These are phyloP conservation scores for Blastobotrys indianensis DNA, from an alignment of 1,139 yeast species.

Conservation along the genomic window DNA sequence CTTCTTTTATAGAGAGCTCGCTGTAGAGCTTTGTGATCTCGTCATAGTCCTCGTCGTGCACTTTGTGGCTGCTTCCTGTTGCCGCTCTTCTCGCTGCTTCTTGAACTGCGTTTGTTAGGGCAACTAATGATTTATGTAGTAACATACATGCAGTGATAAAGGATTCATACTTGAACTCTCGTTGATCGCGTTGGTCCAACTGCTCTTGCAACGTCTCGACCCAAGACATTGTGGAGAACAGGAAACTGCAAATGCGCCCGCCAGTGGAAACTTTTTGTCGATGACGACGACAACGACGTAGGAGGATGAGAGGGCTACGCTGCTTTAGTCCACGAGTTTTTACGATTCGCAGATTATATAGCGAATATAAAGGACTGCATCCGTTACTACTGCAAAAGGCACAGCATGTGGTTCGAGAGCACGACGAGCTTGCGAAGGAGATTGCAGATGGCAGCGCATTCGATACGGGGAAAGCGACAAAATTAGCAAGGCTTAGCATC, in stretches of 20 bases:
- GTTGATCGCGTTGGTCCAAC: slow-evolving; percentile 24
- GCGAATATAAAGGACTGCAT: slow-evolving; percentile 17
- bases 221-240: slow-evolving; percentile 7
- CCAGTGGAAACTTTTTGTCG: not conserved
- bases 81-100: slow-evolving; percentile 13
- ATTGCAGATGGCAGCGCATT: slow-evolving; percentile 44
- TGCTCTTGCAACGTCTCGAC: slow-evolving; percentile 28
- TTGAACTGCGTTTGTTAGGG: slow-evolving; percentile 9
- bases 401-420: slow-evolving; percentile 46
- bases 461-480: slow-evolving; percentile 51
- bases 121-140: not conserved
- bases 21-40: slow-evolving; percentile 20
- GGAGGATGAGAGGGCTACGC: not conserved
- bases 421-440: slow-evolving; percentile 37
- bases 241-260: not conserved
- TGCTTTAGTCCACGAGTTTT: no score
- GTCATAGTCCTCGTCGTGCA: slow-evolving; percentile 16
- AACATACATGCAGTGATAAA: slow-evolving; percentile 24
- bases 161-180: slow-evolving; percentile 23
- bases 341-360: not conserved
- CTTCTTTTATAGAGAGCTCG: slow-evolving; percentile 20
- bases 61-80: not conserved
- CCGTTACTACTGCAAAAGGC: slow-evolving; percentile 45
- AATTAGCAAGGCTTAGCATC: slow-evolving; percentile 49
- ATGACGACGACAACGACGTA: not conserved